A percentile compares a stretch with the other conserved stretches of the same genome.
phyloP scores from a whole-genome alignment of 306 rosid genomes.

The Quercus engelmannii region DNA sequence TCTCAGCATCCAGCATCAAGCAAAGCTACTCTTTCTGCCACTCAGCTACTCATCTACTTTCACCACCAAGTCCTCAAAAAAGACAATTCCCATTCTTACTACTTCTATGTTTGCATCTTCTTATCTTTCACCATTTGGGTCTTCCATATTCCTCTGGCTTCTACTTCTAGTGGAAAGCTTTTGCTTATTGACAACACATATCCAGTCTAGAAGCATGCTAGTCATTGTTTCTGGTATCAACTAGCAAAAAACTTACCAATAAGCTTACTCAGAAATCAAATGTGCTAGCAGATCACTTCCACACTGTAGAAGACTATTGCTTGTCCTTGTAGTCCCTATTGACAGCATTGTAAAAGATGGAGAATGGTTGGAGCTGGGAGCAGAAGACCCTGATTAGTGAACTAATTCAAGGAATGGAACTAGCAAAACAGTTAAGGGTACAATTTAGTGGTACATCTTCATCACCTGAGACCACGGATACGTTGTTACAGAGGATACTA shows the following conservation, averaged over 20 bases:
- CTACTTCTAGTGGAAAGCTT: slow-evolving; percentile 11
- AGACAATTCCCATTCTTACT: slow-evolving; percentile 7
- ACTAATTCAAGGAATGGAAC: slow-evolving; percentile 69
- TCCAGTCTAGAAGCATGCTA: slow-evolving; percentile 5
- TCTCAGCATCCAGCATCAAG: background rate
- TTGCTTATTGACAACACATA: no score
- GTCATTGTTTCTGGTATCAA: background rate
- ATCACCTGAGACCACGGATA: slow-evolving; percentile 33
- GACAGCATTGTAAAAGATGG: slow-evolving; percentile 39
- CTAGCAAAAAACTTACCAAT: no score
- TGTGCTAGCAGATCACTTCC: slow-evolving; percentile 5
- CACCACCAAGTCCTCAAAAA: background rate
- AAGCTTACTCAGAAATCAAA: background rate
- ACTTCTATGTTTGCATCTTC: slow-evolving; percentile 33
- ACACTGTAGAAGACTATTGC: background rate
- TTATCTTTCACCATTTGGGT: slow-evolving; percentile 18
- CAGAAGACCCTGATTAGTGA: slow-evolving; percentile 48
- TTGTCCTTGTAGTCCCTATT: background rate
- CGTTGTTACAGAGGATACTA: slow-evolving; percentile 52
- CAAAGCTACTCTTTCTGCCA: background rate
- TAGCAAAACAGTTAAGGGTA: slow-evolving; percentile 56
- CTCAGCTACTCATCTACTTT: background rate
- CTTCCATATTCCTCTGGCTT: slow-evolving; percentile 16
- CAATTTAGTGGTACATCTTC: slow-evolving; percentile 35
- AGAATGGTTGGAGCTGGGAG: slow-evolving; percentile 42